phyloP scores from a whole-genome alignment of 2,329 filamentous ascomycete species.

The Epichloe amarillans region DNA sequence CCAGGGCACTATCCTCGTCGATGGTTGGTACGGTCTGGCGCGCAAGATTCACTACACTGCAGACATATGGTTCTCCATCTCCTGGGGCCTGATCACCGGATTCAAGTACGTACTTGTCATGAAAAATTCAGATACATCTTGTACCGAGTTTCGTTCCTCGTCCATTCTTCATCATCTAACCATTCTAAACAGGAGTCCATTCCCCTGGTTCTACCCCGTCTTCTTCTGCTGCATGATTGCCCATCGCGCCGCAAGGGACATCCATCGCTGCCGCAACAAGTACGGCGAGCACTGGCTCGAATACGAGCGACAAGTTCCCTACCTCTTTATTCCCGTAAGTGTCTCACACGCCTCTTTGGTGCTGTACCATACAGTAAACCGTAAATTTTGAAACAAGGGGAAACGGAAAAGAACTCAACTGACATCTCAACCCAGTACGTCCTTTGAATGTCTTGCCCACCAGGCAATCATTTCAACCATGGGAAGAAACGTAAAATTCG shows the following conservation, averaged over 20 bases:
- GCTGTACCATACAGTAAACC: not conserved
- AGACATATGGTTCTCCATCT: slow-evolving; percentile 34
- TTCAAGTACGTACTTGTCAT: slow-evolving; percentile 22
- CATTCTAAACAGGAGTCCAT: slow-evolving; percentile 42
- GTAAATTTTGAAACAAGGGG: not conserved
- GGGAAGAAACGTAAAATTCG: not conserved
- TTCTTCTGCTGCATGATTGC: slow-evolving; percentile 77
- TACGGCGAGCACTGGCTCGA: slow-evolving; percentile 74
- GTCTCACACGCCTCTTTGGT: not conserved
- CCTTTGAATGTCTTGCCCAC: not conserved
- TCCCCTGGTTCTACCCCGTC: slow-evolving; percentile 82
- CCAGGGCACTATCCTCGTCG: slow-evolving; percentile 62
- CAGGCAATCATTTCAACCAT: not conserved
- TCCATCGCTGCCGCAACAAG: slow-evolving; percentile 61
- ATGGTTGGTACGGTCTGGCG: slow-evolving; percentile 72
- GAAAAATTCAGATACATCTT: not conserved
- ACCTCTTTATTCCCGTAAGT: slow-evolving; percentile 65
- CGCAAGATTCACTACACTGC: slow-evolving; percentile 47
- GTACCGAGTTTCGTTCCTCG: not conserved
- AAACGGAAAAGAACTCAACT: not conserved
- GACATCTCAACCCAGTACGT: not conserved
- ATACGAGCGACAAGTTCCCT: slow-evolving; percentile 67
- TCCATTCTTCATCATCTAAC: slow-evolving; percentile 3
- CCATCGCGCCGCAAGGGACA: slow-evolving; percentile 66
- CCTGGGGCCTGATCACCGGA: slow-evolving; percentile 38